Percentiles rank a stretch among this genome's conserved stretches.
Evolutionary conservation across 108 stramenopile genomes (phyloP).

Genomic region (Skeletonema tropicum): DNA sequence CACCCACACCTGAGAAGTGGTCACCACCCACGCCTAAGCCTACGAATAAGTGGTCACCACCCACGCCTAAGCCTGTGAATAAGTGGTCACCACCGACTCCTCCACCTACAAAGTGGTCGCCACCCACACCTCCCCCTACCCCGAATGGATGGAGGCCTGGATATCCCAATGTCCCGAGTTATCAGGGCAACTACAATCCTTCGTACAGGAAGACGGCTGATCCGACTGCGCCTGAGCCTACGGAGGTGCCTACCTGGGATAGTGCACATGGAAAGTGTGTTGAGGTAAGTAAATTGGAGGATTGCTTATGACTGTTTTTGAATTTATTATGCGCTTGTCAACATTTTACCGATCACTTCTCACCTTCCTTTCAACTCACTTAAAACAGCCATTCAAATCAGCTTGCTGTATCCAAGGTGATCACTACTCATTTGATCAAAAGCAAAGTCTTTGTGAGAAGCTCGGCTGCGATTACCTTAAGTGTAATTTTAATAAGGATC

Average conservation of each 20-base stretch:
- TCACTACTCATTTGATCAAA: neutral
- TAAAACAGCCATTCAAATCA: neutral
- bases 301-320: neutral
- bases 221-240: neutral
- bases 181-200: neutral
- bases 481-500: neutral
- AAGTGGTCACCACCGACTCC: neutral
- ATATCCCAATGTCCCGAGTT: neutral
- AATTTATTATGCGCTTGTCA: neutral
- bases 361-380: neutral
- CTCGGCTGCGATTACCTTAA: neutral
- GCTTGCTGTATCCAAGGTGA: neutral
- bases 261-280: neutral
- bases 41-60: too few relatives aligned
- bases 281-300: neutral
- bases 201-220: neutral
- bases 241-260: neutral
- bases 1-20: too few relatives aligned
- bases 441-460: neutral
- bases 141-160: neutral
- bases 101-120: neutral
- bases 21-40: too few relatives aligned
- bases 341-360: neutral
- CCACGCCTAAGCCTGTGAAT: too few relatives aligned
- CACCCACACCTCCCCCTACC: too few relatives aligned